Evolutionary conservation across 1,139 yeast species (phyloP).

Genomic region (Candida sojae): DNA sequence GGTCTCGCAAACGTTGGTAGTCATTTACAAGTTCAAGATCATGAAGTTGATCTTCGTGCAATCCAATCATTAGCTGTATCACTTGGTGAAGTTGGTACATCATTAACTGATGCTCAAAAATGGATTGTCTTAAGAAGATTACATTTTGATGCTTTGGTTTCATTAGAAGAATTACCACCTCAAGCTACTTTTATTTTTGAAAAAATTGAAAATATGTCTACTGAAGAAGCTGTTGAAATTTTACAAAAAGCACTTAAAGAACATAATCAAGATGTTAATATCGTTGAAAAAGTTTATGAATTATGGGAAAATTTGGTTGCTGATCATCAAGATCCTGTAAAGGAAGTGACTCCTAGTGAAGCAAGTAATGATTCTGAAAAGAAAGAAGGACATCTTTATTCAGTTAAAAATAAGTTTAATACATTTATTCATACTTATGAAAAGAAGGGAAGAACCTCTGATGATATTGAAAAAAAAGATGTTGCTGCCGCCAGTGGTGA

Average conservation of each 20-base stretch:
- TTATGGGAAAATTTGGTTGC: conserved; percentile 7
- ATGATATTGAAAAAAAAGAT: neutral
- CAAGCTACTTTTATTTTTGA: conserved; percentile 31
- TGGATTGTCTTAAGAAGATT: conserved; percentile 27
- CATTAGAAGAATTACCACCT: conserved; percentile 29
- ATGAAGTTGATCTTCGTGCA: conserved; percentile 22
- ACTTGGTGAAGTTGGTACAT: conserved; percentile 26
- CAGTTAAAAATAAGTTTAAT: neutral
- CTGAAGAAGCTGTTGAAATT: conserved; percentile 23
- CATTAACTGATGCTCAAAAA: conserved; percentile 29
- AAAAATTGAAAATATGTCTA: conserved; percentile 24
- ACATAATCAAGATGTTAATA: conserved; percentile 23
- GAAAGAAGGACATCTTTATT: conserved; percentile 2
- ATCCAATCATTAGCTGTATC: conserved; percentile 23
- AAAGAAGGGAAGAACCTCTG: neutral
- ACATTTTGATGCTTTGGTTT: conserved; percentile 26
- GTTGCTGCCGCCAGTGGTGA: conserved; percentile 5
- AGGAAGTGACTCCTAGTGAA: neutral
- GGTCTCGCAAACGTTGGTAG: neutral
- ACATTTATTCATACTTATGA: neutral
- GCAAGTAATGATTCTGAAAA: neutral
- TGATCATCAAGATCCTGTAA: neutral
- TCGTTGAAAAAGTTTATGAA: conserved; percentile 13
- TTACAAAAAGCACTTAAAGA: conserved; percentile 20
- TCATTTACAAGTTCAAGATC: conserved; percentile 11